These are phyloP conservation scores for Tolypocladium tundrense DNA, from an alignment of 2,329 filamentous ascomycete genomes.

Conservation along the genomic window DNA sequence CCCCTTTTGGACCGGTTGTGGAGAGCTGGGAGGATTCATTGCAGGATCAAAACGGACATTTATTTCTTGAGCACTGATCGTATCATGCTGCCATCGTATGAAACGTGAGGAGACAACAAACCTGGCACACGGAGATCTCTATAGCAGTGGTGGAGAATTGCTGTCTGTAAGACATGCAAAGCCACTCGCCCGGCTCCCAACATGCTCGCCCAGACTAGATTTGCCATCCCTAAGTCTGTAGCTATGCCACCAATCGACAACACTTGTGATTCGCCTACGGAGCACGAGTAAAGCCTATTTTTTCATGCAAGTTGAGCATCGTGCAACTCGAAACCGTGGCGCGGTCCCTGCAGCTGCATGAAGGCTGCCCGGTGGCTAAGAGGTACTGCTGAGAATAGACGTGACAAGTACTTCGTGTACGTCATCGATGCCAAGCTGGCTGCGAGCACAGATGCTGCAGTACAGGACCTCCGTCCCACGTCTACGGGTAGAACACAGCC, in stretches of 20 bases:
- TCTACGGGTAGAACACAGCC: no score
- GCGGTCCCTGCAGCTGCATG: not conserved
- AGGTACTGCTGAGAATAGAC: no score
- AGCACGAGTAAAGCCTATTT: no score
- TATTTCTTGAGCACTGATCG: not conserved
- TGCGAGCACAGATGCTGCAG: not conserved
- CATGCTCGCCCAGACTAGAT: not conserved
- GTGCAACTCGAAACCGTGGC: not conserved
- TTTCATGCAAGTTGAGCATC: not conserved
- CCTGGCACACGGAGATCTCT: not conserved
- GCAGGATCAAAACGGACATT: not conserved
- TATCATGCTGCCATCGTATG: not conserved
- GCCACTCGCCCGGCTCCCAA: not conserved
- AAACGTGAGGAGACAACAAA: not conserved
- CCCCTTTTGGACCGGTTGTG: not conserved
- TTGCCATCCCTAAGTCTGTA: not conserved
- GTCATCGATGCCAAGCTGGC: not conserved
- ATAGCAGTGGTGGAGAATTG: not conserved
- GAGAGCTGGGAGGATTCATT: not conserved
- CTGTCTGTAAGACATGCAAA: no score
- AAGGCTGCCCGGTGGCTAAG: not conserved
- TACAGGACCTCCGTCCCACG: no score
- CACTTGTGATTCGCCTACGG: not conserved
- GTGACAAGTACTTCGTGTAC: not conserved
- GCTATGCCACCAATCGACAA: not conserved